Evolutionary conservation across 768 basidiomycete species (phyloP).

Genomic region (Ephemerocybe angulata): DNA sequence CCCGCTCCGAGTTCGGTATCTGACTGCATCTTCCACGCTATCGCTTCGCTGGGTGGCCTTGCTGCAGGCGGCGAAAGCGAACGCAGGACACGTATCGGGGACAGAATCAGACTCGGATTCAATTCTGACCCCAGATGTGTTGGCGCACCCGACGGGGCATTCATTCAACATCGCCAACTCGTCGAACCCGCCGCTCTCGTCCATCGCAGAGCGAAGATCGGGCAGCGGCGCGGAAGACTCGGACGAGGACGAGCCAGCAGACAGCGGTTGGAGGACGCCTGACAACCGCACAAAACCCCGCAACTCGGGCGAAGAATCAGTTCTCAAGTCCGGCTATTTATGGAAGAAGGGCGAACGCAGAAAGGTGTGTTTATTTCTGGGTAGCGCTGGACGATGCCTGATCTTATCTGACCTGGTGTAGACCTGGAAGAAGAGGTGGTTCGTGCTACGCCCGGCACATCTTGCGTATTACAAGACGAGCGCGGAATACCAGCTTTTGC

Average conservation of each 20-base stretch:
- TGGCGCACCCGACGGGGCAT: slow-evolving; percentile 35
- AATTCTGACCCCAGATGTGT: slow-evolving; percentile 51
- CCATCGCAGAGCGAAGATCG: slow-evolving; percentile 72
- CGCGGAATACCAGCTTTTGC: slow-evolving; percentile 89
- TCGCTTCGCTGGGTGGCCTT: too few species aligned
- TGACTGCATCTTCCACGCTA: too few species aligned
- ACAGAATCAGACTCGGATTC: slow-evolving; percentile 89
- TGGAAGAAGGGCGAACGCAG: slow-evolving; percentile 97
- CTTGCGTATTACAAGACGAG: slow-evolving; percentile 96
- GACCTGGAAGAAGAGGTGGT: slow-evolving; percentile 99
- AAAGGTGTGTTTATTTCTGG: slow-evolving; percentile 59
- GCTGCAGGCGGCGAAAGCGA: too few species aligned
- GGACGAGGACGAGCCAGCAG: slow-evolving; percentile 62
- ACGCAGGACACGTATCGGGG: slow-evolving; percentile 68
- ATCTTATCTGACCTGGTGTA: slow-evolving; percentile 24
- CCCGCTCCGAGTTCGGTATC: too few species aligned
- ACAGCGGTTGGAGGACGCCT: slow-evolving; percentile 48
- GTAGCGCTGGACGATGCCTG: neutral
- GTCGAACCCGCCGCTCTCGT: slow-evolving; percentile 56
- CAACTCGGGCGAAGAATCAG: slow-evolving; percentile 58
- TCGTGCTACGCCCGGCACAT: slow-evolving; percentile 88
- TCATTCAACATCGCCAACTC: slow-evolving; percentile 29
- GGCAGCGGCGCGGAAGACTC: slow-evolving; percentile 69
- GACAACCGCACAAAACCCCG: slow-evolving; percentile 38
- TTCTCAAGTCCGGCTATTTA: slow-evolving; percentile 89